These are phyloP conservation scores for Hypoxylon rickii DNA, from an alignment of 495 filamentous ascomycete species.

Conservation along the genomic window DNA sequence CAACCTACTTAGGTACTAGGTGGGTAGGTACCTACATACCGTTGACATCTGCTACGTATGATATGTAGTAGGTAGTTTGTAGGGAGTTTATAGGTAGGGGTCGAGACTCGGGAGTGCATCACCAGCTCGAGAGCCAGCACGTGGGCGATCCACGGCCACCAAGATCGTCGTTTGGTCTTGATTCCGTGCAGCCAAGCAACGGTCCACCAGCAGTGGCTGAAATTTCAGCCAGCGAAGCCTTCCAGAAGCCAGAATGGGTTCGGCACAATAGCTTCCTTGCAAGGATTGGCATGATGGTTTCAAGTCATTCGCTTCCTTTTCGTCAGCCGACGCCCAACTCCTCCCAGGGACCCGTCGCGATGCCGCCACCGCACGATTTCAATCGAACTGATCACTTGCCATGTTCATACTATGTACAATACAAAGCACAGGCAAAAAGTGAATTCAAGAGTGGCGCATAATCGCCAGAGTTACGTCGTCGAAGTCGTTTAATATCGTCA, in stretches of 20 bases:
- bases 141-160: conserved; percentile 20
- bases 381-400: not conserved
- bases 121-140: conserved; percentile 13
- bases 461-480: conserved; percentile 1
- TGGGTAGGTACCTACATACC: no score
- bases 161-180: conserved; percentile 17
- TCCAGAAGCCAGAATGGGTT: conserved; percentile 23
- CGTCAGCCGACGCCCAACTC: no score
- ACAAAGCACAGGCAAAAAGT: not conserved
- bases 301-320: not conserved
- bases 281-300: no score
- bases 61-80: no score
- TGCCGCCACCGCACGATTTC: not conserved
- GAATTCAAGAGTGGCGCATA: conserved; percentile 2
- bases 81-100: not conserved
- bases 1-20: no score
- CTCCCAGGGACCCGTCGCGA: no score
- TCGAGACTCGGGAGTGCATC: conserved; percentile 4
- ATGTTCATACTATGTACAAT: not conserved
- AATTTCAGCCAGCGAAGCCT: conserved; percentile 31
- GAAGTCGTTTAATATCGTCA: not conserved
- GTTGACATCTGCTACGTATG: no score
- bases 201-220: conserved; percentile 23
- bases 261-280: not conserved
- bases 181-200: conserved; percentile 18